phyloP scores from a whole-genome alignment of 345 rosid species.

The Salix udensis region DNA sequence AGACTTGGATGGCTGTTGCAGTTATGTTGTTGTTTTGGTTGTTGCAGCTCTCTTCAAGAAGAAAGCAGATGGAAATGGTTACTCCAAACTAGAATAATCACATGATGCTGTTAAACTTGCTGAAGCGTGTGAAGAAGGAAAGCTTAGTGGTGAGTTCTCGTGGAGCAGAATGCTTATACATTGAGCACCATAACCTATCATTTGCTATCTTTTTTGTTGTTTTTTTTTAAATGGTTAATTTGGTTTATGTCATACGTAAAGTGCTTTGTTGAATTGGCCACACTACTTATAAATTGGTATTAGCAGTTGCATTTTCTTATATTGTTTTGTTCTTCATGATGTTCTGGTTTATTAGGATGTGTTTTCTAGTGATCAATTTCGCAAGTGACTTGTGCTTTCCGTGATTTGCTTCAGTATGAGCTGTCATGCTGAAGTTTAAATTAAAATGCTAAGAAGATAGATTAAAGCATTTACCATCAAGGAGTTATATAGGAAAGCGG shows the following conservation, averaged over 20 bases:
- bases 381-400: not conserved
- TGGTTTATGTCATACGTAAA: slow-evolving; percentile 12
- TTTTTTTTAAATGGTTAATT: slow-evolving; percentile 9
- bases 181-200: slow-evolving; percentile 20
- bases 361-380: not conserved
- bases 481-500: not conserved
- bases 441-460: not conserved
- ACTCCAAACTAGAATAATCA: slow-evolving; percentile 29
- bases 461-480: not conserved
- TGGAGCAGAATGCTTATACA: slow-evolving; percentile 17
- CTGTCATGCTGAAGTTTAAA: not conserved
- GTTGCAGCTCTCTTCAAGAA: slow-evolving; percentile 7
- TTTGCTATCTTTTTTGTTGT: not conserved
- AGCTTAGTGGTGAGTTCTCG: slow-evolving; percentile 17
- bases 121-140: slow-evolving; percentile 32
- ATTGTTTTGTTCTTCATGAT: not conserved
- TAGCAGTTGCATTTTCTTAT: not conserved
- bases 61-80: slow-evolving; percentile 23
- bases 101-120: slow-evolving; percentile 24
- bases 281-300: not conserved
- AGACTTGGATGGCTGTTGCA: slow-evolving; percentile 10
- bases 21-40: slow-evolving; percentile 11
- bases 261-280: slow-evolving; percentile 9
- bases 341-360: not conserved
- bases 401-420: not conserved